A percentile compares a stretch with the other conserved stretches of the same genome.
Conservation (phyloP, 768 basidiomycete species). For the Lactifluus piperatus region DNA sequence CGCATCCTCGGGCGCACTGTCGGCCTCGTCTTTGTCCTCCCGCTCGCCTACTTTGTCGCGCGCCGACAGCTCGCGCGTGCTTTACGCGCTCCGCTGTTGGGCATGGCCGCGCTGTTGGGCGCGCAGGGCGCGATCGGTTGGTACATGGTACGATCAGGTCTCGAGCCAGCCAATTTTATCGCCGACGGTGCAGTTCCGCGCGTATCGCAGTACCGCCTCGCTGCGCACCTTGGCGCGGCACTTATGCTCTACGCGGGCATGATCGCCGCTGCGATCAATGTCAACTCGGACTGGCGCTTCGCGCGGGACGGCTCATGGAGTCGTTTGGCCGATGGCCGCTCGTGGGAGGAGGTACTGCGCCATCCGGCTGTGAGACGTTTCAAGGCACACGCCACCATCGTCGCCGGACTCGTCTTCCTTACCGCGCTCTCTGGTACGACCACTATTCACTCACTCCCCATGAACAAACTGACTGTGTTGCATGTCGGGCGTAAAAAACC, state of each 20-base stretch:
- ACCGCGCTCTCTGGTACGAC: slow-evolving; percentile 82
- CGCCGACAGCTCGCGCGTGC: slow-evolving; percentile 58
- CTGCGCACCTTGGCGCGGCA: slow-evolving; percentile 89
- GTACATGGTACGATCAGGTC: slow-evolving; percentile 99
- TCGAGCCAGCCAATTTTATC: slow-evolving; percentile 74
- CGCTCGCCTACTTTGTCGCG: slow-evolving; percentile 70
- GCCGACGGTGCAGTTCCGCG: slow-evolving; percentile 83
- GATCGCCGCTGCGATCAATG: slow-evolving; percentile 69
- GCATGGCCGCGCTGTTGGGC: slow-evolving; percentile 75
- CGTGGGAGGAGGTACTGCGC: slow-evolving; percentile 41
- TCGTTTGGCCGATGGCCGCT: slow-evolving; percentile 34
- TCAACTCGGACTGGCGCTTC: slow-evolving; percentile 73
- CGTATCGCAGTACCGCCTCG: slow-evolving; percentile 94
- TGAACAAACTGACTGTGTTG: not conserved
- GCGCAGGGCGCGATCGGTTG: slow-evolving; percentile 90
- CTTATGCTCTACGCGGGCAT: slow-evolving; percentile 91
- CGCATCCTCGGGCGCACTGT: slow-evolving; percentile 86
- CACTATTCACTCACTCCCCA: slow-evolving; percentile 18
- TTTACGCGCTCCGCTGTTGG: slow-evolving; percentile 55
- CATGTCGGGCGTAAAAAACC: too few relatives aligned
- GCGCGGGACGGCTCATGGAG: slow-evolving; percentile 50
- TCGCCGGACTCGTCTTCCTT: slow-evolving; percentile 76
- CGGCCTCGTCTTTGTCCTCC: slow-evolving; percentile 75
- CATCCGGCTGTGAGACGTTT: slow-evolving; percentile 52
- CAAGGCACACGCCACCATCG: slow-evolving; percentile 44